Conservation (phyloP, 345 rosid genomes). For the Balakata baccata region DNA sequence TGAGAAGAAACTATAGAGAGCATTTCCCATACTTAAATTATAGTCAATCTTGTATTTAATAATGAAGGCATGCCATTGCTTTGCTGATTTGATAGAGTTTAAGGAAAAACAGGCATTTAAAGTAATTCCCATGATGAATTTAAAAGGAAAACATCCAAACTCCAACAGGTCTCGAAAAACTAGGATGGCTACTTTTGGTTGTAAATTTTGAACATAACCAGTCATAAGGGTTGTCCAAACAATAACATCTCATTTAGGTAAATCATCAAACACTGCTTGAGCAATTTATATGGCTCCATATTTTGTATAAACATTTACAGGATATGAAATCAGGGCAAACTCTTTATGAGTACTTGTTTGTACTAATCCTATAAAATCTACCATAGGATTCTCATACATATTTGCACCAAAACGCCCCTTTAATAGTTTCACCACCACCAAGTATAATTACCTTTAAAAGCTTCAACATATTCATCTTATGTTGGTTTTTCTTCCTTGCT, state of each 20-base stretch:
- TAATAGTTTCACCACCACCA: too few relatives aligned
- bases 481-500: too few relatives aligned
- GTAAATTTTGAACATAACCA: slow-evolving; percentile 46
- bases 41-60: slow-evolving; percentile 43
- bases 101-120: slow-evolving; percentile 47
- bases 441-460: too few relatives aligned
- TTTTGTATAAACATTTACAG: slow-evolving; percentile 49
- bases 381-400: too few relatives aligned
- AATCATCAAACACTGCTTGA: slow-evolving; percentile 29
- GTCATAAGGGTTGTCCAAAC: slow-evolving; percentile 52
- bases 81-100: slow-evolving; percentile 35
- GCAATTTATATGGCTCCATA: slow-evolving; percentile 43
- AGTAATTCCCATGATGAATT: slow-evolving; percentile 42
- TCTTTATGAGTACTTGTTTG: slow-evolving; percentile 40
- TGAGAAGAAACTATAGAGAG: slow-evolving; percentile 58
- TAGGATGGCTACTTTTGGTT: slow-evolving; percentile 36
- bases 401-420: too few relatives aligned
- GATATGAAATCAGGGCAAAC: slow-evolving; percentile 35
- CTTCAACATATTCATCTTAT: too few relatives aligned
- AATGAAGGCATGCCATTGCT: slow-evolving; percentile 50
- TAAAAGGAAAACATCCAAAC: slow-evolving; percentile 43
- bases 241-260: slow-evolving; percentile 34
- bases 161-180: slow-evolving; percentile 45
- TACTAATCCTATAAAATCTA: too few relatives aligned
- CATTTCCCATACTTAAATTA: slow-evolving; percentile 49